Base-by-base conservation (phyloP, 1,139 yeast species). In the Wickerhamiella pararugosa region DNA sequence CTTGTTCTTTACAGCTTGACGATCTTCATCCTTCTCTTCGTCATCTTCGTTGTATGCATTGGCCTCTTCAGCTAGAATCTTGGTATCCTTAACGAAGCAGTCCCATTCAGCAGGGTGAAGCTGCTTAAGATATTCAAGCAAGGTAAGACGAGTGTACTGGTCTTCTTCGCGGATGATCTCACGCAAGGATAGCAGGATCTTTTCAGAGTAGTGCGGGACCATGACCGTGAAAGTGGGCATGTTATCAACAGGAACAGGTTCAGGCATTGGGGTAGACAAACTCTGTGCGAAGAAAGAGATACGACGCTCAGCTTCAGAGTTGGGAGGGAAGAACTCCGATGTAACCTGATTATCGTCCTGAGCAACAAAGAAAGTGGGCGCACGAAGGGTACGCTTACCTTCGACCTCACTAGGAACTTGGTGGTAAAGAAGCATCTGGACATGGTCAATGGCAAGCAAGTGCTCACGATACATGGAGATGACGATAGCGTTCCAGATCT, bases 91-190 rank as follows among this genome's bases (percentile, higher is more conserved):
- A 51, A 90, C 98, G 57, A 90, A 90, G 66, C 97, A 87, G 55
- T 90, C 98, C 98, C 98, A 90, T 69, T 90, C 98, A 52, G 90
- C 93, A 41, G 97, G 97, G 63, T 90, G 97, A 58, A 90, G 73
- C 69, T 90, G 98, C 66, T 90, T 90, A 71, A 90, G 76, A 64
- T 90, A 90, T 69, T 90, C 98, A 63, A 90, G 73, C 54, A 90
- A 70, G 15, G 98, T 90, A 49, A 90, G 97, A 66, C 97, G 81
- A 29, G 98, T 84, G 65, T 83, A 87, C 67, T 90, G 97, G 64
- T 92, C 97, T 63, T 90, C 98, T 68, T 90, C 98, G 65, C 97
- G 84, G 59, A 90, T 90, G 65, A 90, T 90, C 68, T 90, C 98
- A 66, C 94, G 83, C 62, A 90, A 73, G 34, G 97, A 86, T 49